Conservation (phyloP, 1,139 yeast genomes). For the Candida glucosophila region DNA sequence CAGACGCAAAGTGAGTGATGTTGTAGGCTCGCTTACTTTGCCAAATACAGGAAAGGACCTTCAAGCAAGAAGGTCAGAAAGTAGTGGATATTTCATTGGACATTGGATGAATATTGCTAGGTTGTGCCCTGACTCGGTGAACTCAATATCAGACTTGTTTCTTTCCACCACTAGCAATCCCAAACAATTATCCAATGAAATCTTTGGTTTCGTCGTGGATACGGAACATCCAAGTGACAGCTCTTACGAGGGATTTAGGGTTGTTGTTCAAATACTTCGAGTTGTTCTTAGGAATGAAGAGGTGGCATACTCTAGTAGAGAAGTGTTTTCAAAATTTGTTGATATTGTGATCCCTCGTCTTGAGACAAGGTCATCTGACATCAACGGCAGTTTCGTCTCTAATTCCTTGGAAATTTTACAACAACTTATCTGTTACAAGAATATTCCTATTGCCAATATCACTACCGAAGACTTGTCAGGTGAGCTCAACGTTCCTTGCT, state of each 20-base stretch:
- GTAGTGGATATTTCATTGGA: conserved; percentile 26
- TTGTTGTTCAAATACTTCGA: conserved; percentile 41
- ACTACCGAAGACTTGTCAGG: conserved; percentile 5
- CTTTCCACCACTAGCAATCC: conserved; percentile 5
- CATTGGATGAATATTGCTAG: conserved; percentile 43
- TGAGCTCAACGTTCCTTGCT: conserved; percentile 4
- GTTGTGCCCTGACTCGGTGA: conserved; percentile 41
- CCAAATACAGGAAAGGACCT: conserved; percentile 6
- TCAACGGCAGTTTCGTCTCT: conserved; percentile 42
- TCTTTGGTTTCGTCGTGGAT: conserved; percentile 9
- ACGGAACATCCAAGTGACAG: conserved; percentile 6
- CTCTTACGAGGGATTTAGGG: conserved; percentile 15
- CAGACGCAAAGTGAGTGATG: conserved; percentile 7
- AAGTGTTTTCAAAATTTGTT: conserved; percentile 23
- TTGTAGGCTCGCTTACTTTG: neutral
- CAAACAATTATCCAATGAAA: conserved; percentile 5
- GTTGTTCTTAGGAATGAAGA: conserved; percentile 28
- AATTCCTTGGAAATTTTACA: conserved; percentile 42
- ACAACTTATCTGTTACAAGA: conserved; percentile 36
- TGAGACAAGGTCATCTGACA: conserved; percentile 16
- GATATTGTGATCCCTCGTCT: conserved; percentile 29
- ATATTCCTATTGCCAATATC: conserved; percentile 25
- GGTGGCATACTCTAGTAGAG: conserved; percentile 3
- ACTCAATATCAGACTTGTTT: conserved; percentile 42
- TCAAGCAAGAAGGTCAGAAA: conserved; percentile 18